Evolutionary conservation across 1,284 basidiomycete genomes (phyloP).

Genomic region (Phellopilus nigrolimitatus): DNA sequence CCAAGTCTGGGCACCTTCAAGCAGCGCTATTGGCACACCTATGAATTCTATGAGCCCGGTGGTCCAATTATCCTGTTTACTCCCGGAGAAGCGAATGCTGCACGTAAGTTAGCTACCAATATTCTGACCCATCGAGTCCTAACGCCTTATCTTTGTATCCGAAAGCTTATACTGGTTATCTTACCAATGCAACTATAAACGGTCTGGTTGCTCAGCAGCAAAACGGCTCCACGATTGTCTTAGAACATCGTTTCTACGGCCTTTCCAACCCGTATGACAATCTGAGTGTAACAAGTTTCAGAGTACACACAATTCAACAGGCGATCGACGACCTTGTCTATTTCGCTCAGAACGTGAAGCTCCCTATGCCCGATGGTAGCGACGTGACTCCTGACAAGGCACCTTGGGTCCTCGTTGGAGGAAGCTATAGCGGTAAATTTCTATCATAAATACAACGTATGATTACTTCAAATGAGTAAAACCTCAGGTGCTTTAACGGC

Average conservation of each 20-base stretch:
- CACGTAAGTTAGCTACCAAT: conserved; percentile 31
- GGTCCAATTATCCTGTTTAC: conserved; percentile 64
- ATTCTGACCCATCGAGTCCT: conserved; percentile 7
- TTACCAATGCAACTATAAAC: conserved; percentile 61
- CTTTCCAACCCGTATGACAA: conserved; percentile 55
- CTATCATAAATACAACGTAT: not conserved
- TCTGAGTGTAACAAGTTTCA: conserved; percentile 54
- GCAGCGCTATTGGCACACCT: conserved; percentile 67
- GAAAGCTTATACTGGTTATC: conserved; percentile 50
- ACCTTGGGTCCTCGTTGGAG: conserved; percentile 68
- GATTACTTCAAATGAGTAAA: not conserved
- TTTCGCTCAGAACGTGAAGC: conserved; percentile 60
- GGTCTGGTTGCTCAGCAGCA: conserved; percentile 65
- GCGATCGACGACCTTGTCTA: conserved; percentile 67
- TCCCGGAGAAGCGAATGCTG: conserved; percentile 41
- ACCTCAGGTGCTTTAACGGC: conserved; percentile 47
- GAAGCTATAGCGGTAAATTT: conserved; percentile 59
- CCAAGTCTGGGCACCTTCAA: conserved; percentile 71
- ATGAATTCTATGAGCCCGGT: conserved; percentile 55
- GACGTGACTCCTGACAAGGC: conserved; percentile 50
- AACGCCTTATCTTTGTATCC: no score
- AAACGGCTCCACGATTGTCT: conserved; percentile 54
- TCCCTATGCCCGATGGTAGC: conserved; percentile 64
- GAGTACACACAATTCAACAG: conserved; percentile 63
- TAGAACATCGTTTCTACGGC: conserved; percentile 55